phyloP scores from a whole-genome alignment of 2,329 filamentous ascomycete species.

The Cercospora sp. region DNA sequence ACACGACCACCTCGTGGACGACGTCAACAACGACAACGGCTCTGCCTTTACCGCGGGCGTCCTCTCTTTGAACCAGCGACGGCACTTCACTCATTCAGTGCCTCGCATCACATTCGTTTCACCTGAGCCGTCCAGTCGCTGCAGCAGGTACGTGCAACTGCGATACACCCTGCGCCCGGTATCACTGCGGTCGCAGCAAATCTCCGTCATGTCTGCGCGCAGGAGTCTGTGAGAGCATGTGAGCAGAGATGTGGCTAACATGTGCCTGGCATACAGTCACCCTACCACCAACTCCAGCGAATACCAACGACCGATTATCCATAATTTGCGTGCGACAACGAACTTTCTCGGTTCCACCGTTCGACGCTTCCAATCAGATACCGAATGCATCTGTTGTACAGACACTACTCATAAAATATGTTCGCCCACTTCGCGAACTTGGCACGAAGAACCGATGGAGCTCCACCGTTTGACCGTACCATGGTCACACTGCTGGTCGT shows the following conservation, averaged over 20 bases:
- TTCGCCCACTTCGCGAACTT: constrained; percentile 48
- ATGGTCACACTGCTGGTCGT: constrained; percentile 77
- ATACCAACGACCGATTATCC: neutral
- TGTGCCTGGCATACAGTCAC: neutral
- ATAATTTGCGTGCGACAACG: neutral
- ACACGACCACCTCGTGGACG: neutral
- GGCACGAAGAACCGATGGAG: constrained; percentile 48
- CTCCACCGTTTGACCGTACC: constrained; percentile 54
- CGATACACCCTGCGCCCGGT: neutral
- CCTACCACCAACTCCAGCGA: neutral
- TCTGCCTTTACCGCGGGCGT: constrained; percentile 10
- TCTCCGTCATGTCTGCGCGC: neutral
- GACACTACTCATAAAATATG: constrained; percentile 16
- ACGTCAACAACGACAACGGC: neutral
- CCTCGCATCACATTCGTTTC: constrained; percentile 10
- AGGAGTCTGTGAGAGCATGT: constrained; percentile 2
- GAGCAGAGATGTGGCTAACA: constrained; percentile 2
- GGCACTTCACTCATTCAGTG: constrained; percentile 16
- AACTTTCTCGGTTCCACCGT: neutral
- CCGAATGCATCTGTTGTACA: constrained; percentile 12
- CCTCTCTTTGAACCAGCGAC: constrained; percentile 11
- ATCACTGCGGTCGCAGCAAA: neutral
- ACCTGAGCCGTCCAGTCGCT: neutral
- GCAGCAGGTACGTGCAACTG: constrained; percentile 12
- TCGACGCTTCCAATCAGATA: neutral